These are phyloP conservation scores for Niveomyces coronatus DNA, from an alignment of 2,329 filamentous ascomycete genomes.

Conservation along the genomic window DNA sequence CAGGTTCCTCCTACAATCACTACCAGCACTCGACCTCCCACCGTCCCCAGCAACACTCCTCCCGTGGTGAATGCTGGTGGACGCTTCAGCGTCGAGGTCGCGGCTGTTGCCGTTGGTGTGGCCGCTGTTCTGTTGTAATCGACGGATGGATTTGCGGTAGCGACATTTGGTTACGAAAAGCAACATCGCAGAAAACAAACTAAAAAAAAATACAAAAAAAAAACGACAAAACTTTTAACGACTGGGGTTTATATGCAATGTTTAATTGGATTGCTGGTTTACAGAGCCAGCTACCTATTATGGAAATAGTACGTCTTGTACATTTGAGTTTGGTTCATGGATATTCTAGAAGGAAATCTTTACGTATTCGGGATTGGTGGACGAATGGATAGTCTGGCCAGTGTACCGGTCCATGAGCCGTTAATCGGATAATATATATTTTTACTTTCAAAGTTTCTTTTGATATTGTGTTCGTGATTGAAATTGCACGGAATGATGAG, in stretches of 20 bases:
- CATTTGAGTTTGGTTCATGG: not conserved
- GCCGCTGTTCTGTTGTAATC: conserved; percentile 24
- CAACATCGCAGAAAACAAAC: not conserved
- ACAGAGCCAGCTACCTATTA: not conserved
- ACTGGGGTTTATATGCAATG: no score
- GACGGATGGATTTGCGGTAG: not conserved
- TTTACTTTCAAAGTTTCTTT: no score
- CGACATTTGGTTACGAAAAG: not conserved
- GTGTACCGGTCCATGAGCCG: no score
- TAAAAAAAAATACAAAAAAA: not conserved
- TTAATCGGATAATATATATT: no score
- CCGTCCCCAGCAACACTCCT: conserved; percentile 12
- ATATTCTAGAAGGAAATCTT: not conserved
- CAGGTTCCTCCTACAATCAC: conserved; percentile 12
- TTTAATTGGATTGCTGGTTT: not conserved
- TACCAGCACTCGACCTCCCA: conserved; percentile 8
- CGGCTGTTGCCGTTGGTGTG: conserved; percentile 21
- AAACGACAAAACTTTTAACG: no score
- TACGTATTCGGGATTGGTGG: not conserved
- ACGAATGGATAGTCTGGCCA: no score
- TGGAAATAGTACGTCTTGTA: conserved; percentile 1
- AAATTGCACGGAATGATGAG: no score
- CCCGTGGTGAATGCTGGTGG: conserved; percentile 20
- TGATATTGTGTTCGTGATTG: no score
- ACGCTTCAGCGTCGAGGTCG: conserved; percentile 20